A percentile compares a stretch with the other conserved stretches of the same genome.
Conservation (phyloP, 805 yeast genomes). For the Sugiyamaella americana region DNA sequence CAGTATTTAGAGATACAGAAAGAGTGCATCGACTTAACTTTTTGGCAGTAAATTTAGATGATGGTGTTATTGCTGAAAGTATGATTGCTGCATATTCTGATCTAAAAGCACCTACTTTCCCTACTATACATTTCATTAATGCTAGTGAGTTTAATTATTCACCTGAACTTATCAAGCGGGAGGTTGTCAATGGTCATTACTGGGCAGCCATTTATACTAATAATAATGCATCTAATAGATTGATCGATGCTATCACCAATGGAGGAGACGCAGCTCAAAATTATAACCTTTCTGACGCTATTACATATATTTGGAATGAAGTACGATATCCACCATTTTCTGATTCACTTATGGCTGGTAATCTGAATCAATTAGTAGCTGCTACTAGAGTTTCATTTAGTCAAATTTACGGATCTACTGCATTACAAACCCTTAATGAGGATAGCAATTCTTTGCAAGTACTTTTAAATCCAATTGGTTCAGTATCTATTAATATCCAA, state of each 20-base stretch:
- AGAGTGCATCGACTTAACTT: constrained; percentile 7
- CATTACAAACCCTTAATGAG: constrained; percentile 1
- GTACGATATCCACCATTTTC: constrained; percentile 6
- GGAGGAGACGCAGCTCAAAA: constrained; percentile 1
- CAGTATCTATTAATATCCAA: constrained; percentile 7
- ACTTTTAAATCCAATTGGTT: constrained; percentile 3
- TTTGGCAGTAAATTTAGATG: constrained; percentile 11
- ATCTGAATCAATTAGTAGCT: constrained; percentile 4
- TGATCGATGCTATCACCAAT: background rate
- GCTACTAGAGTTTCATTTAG: constrained; percentile 1
- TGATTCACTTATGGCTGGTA: constrained; percentile 2
- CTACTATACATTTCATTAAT: constrained; percentile 4
- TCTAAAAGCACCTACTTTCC: constrained; percentile 7
- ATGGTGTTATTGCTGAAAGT: constrained; percentile 9
- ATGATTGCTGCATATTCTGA: constrained; percentile 8
- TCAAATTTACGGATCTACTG: constrained; percentile 3
- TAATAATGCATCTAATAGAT: constrained; percentile 6
- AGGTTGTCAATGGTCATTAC: constrained; percentile 6
- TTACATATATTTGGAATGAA: constrained; percentile 13
- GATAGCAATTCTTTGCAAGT: constrained; percentile 6
- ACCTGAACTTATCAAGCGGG: constrained; percentile 1
- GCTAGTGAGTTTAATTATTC: constrained; percentile 1
- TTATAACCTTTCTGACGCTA: constrained; percentile 6
- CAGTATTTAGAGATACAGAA: constrained; percentile 1
- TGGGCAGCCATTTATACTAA: constrained; percentile 13